Percentiles rank a stretch among this genome's conserved stretches.
Conservation (phyloP, 495 filamentous ascomycete species). For the Pseudomonodictys pantanalensis region DNA sequence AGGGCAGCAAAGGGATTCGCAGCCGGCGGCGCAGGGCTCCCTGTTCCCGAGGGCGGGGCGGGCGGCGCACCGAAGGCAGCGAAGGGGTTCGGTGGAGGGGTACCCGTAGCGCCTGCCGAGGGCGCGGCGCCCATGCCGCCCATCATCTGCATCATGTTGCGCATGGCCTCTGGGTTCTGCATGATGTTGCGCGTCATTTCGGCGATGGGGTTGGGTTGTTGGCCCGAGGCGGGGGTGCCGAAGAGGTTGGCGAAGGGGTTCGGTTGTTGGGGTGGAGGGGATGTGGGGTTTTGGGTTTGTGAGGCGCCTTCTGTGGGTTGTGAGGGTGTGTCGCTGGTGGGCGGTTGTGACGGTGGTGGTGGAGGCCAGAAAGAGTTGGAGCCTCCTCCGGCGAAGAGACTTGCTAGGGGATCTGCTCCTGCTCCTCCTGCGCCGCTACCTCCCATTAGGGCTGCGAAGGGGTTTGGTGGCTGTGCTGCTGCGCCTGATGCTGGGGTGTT, state of each 20-base stretch:
- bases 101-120: too few relatives aligned
- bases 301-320: slow-evolving; percentile 6
- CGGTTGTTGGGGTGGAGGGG: slow-evolving; percentile 34
- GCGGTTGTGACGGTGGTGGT: not conserved
- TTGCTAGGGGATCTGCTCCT: slow-evolving; percentile 71
- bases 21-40: not conserved
- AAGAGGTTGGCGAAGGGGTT: slow-evolving; percentile 57
- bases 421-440: slow-evolving; percentile 40
- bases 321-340: slow-evolving; percentile 24
- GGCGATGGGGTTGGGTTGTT: slow-evolving; percentile 39
- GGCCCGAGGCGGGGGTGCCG: slow-evolving; percentile 44
- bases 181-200: slow-evolving; percentile 46
- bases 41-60: not conserved
- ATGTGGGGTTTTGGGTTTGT: slow-evolving; percentile 6
- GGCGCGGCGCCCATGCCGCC: not conserved
- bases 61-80: not conserved
- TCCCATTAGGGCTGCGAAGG: slow-evolving; percentile 37
- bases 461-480: slow-evolving; percentile 45
- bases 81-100: not conserved
- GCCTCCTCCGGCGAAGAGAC: slow-evolving; percentile 47
- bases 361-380: slow-evolving; percentile 16
- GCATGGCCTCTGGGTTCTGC: slow-evolving; percentile 45
- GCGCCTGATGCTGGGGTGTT: slow-evolving; percentile 43
- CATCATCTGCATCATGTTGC: slow-evolving; percentile 48
- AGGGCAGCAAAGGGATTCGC: slow-evolving; percentile 30